Percentiles rank a stretch among this genome's conserved stretches.
These are phyloP conservation scores for Globisporangium radiosum DNA, from an alignment of 352 stramenopile species.

Conservation along the genomic window DNA sequence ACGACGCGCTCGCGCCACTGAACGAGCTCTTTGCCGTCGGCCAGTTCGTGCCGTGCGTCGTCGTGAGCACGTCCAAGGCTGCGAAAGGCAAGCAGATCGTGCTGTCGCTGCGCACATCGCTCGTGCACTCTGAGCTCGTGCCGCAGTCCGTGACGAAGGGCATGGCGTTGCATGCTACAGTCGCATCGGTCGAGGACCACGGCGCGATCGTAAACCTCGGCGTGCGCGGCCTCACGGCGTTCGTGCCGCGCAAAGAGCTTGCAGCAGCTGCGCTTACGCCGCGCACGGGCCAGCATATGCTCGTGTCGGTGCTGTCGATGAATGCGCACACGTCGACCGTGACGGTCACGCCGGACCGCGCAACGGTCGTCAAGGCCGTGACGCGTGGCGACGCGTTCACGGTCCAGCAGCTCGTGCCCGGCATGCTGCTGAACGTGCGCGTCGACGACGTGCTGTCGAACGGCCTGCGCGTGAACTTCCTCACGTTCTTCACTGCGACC, in stretches of 20 bases:
- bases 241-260: conserved; percentile 76
- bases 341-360: conserved; percentile 59
- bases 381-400: conserved; percentile 82
- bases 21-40: conserved; percentile 59
- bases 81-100: conserved; percentile 84
- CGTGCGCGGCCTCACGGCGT: conserved; percentile 66
- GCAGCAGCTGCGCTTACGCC: conserved; percentile 20
- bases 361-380: conserved; percentile 65
- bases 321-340: conserved; percentile 74
- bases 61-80: conserved; percentile 69
- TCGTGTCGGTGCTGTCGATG: conserved; percentile 62
- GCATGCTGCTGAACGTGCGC: conserved; percentile 90
- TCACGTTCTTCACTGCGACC: conserved; percentile 83
- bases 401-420: conserved; percentile 85
- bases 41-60: conserved; percentile 83
- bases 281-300: conserved; percentile 55
- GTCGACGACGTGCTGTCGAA: conserved; percentile 88
- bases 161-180: conserved; percentile 77
- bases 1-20: conserved; percentile 37
- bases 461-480: conserved; percentile 82
- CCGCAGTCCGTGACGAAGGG: conserved; percentile 57
- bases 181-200: conserved; percentile 92
- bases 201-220: conserved; percentile 91
- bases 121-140: conserved; percentile 79
- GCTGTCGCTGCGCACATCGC: conserved; percentile 81